Percentiles rank a stretch among this genome's conserved stretches.
Evolutionary conservation across 371 early-diverging fungal genomes (phyloP).

Genomic region (Apophysomyces trapeziformis): DNA sequence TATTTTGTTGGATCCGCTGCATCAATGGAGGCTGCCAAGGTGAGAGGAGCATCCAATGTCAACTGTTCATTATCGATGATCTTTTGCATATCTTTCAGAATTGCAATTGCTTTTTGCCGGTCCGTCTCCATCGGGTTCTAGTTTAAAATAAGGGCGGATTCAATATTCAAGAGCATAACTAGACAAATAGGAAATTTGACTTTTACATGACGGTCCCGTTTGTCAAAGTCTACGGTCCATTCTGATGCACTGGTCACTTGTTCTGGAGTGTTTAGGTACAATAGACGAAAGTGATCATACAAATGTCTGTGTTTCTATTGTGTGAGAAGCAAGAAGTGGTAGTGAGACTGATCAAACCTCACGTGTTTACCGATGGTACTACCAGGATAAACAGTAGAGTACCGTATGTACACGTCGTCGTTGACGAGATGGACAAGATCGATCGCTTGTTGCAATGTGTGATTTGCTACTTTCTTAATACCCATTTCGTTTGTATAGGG

Average conservation of each 20-base stretch:
- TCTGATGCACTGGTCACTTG: constrained; percentile 14
- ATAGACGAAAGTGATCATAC: constrained; percentile 46
- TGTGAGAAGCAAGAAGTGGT: not conserved
- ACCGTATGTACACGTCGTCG: constrained; percentile 43
- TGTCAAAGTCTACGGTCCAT: constrained; percentile 52
- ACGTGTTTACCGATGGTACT: constrained; percentile 74
- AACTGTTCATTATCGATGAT: constrained; percentile 11
- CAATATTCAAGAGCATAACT: not conserved
- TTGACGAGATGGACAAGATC: constrained; percentile 20
- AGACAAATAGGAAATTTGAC: constrained; percentile 5
- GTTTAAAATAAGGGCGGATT: not conserved
- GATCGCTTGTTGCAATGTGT: constrained; percentile 33
- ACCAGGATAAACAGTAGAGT: constrained; percentile 59
- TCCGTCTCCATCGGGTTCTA: constrained; percentile 43
- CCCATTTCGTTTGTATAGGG: not conserved
- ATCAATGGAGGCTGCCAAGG: constrained; percentile 45
- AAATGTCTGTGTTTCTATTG: constrained; percentile 28
- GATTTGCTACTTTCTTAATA: constrained; percentile 18
- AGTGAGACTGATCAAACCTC: constrained; percentile 39
- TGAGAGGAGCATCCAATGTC: constrained; percentile 28
- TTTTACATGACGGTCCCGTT: constrained; percentile 47
- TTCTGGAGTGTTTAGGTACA: constrained; percentile 28
- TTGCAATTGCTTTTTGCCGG: constrained; percentile 40
- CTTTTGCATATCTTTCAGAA: constrained; percentile 26
- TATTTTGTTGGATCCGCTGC: constrained; percentile 28